A percentile compares a stretch with the other conserved stretches of the same genome.
Conservation (phyloP, 257 asterid species). For the Salvia splendens region DNA sequence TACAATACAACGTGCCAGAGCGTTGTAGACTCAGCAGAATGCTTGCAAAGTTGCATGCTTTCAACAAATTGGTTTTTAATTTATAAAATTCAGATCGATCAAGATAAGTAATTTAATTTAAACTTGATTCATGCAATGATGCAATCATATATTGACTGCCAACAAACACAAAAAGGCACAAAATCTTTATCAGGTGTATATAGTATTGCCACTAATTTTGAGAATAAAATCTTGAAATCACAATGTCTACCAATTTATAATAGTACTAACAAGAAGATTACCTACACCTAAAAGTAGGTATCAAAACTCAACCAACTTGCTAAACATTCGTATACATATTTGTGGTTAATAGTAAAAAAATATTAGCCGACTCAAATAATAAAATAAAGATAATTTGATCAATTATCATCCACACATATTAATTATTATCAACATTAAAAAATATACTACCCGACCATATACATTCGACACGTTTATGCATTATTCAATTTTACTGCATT, state of each 20-base stretch:
- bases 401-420: slow-evolving; percentile 21
- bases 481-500: background rate
- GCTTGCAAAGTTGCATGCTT: no score
- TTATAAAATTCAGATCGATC: background rate
- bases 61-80: no score
- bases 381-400: background rate
- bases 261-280: slow-evolving; percentile 10
- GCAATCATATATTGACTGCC: background rate
- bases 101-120: background rate
- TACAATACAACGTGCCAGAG: no score
- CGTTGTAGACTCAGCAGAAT: no score
- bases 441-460: no score
- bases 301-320: slow-evolving; percentile 13
- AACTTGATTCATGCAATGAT: background rate
- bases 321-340: background rate
- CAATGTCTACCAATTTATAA: background rate
- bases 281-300: background rate
- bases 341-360: background rate
- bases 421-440: background rate
- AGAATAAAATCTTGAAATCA: slow-evolving; percentile 6
- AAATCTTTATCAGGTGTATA: background rate
- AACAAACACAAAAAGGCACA: background rate
- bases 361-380: background rate
- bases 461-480: slow-evolving; percentile 25
- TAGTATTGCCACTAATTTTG: background rate